Conservation (phyloP, 129 eudicot species). For the Glebionis coronaria region DNA sequence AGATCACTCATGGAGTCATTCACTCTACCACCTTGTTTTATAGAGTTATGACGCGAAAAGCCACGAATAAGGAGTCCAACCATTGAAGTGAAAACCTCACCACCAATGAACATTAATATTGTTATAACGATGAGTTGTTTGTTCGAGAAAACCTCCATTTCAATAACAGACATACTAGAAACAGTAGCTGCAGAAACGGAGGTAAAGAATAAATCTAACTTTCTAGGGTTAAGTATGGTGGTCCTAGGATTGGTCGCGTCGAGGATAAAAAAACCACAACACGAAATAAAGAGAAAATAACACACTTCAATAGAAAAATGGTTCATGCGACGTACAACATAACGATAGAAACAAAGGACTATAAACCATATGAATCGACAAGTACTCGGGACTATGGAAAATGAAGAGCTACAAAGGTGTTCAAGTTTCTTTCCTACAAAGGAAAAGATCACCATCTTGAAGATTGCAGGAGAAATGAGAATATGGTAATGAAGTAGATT, state of each 20-base stretch:
- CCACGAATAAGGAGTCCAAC: conserved; percentile 36
- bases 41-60: conserved; percentile 22
- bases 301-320: conserved; percentile 24
- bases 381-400: not conserved
- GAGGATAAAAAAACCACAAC: conserved; percentile 45
- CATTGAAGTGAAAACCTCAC: conserved; percentile 75
- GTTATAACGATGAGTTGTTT: conserved; percentile 55
- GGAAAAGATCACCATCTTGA: conserved; percentile 25
- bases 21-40: conserved; percentile 21
- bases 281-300: conserved; percentile 47
- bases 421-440: conserved; percentile 39
- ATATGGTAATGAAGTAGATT: conserved; percentile 16
- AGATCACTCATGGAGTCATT: conserved; percentile 30
- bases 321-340: conserved; percentile 31
- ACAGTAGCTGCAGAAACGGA: conserved; percentile 60
- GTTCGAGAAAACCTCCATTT: conserved; percentile 78
- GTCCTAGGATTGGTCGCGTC: conserved; percentile 39
- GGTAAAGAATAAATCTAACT: conserved; percentile 49
- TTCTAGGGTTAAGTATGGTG: conserved; percentile 21
- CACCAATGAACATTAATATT: conserved; percentile 57
- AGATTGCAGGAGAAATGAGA: conserved; percentile 11
- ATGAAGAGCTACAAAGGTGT: conserved; percentile 30
- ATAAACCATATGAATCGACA: conserved; percentile 12
- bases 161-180: conserved; percentile 74
- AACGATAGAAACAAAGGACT: conserved; percentile 19